A percentile compares a stretch with the other conserved stretches of the same genome.
phyloP scores from a whole-genome alignment of 805 yeast genomes.

The Pichia scutulata region DNA sequence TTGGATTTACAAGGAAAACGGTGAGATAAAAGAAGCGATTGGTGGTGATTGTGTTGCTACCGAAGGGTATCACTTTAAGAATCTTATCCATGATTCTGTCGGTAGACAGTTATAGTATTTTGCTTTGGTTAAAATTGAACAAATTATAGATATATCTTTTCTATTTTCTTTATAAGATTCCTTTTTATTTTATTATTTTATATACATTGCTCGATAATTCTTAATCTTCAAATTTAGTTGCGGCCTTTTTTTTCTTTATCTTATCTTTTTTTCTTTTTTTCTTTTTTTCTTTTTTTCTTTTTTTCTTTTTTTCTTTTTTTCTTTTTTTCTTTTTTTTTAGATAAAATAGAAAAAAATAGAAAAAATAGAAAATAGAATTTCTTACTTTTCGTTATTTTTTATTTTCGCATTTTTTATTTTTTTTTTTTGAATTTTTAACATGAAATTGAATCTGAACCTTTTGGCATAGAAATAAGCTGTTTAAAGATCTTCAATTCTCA shows the following conservation, averaged over 20 bases:
- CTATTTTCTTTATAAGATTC: too few species aligned
- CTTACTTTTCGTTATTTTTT: neutral
- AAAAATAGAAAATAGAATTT: neutral
- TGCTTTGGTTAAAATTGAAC: too few species aligned
- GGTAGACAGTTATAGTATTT: slow-evolving; percentile 17
- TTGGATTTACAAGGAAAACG: slow-evolving; percentile 31
- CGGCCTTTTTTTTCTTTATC: too few species aligned
- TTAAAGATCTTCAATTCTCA: neutral
- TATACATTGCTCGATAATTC: neutral
- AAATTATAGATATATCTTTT: too few species aligned
- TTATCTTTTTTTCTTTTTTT: too few species aligned
- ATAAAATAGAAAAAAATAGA: too few species aligned
- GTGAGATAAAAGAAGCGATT: slow-evolving; percentile 24
- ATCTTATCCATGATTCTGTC: slow-evolving; percentile 18
- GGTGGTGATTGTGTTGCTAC: slow-evolving; percentile 20
- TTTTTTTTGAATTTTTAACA: neutral
- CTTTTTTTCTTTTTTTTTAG: too few species aligned
- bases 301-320: too few species aligned
- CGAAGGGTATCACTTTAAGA: slow-evolving; percentile 25
- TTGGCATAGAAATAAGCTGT: too few species aligned
- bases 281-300: too few species aligned
- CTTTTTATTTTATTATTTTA: neutral
- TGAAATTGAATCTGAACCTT: neutral
- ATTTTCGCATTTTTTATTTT: neutral
- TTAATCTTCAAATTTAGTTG: too few species aligned